Conservation (phyloP, 169 alveolate species). For the Eimeria sp. region DNA sequence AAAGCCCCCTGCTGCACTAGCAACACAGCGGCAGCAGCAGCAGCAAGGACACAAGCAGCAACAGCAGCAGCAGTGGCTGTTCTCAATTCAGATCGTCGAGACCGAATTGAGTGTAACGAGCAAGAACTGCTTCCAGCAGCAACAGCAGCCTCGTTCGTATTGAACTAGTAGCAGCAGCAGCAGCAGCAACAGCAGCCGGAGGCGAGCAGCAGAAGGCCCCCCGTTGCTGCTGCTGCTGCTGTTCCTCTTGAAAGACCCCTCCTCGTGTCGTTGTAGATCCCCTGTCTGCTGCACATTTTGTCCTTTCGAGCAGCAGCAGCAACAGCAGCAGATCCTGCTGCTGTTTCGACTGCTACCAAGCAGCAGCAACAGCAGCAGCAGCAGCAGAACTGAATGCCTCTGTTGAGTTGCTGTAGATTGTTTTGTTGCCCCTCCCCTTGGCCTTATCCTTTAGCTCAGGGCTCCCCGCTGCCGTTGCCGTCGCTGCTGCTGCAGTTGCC, state of each 20-base stretch:
- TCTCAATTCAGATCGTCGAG: constrained; percentile 4
- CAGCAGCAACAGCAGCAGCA: constrained; percentile 29
- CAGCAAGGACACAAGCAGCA: constrained; percentile 4
- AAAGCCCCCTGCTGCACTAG: constrained; percentile 56
- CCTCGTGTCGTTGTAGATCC: neutral
- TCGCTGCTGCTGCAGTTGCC: constrained; percentile 24
- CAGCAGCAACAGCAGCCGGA: neutral
- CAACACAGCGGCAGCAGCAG: constrained; percentile 39
- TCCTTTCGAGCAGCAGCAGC: neutral
- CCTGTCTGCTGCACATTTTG: constrained; percentile 15
- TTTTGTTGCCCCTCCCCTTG: neutral
- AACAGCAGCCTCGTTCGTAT: constrained; percentile 1
- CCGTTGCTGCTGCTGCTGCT: constrained; percentile 11
- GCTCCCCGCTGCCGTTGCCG: constrained; percentile 20
- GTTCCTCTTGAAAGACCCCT: neutral
- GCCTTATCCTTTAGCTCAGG: neutral
- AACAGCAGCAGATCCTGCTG: constrained; percentile 4
- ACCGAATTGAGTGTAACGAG: neutral
- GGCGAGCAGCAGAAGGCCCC: constrained; percentile 16
- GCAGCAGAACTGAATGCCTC: neutral
- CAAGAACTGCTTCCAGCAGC: constrained; percentile 5
- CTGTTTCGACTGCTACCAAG: neutral
- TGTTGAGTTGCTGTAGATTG: neutral
- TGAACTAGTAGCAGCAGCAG: constrained; percentile 18
- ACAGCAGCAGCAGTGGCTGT: neutral